A percentile compares a stretch with the other conserved stretches of the same genome.
Conservation (phyloP, 208 protist genomes). For the Dictyostelium gargantuum region DNA sequence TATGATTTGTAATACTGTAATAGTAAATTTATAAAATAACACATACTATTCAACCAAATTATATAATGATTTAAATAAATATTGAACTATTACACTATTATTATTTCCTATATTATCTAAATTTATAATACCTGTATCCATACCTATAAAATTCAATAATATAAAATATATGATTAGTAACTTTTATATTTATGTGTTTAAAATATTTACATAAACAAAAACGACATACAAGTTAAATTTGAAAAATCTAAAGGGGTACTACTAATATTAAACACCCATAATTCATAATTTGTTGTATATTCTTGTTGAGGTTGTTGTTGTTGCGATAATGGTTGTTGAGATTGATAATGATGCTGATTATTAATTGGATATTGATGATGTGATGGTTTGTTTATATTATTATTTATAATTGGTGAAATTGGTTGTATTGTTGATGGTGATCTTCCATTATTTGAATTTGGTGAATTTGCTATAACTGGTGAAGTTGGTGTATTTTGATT, state of each 20-base stretch:
- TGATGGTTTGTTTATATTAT: not conserved
- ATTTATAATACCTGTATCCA: not conserved
- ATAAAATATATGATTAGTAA: no score
- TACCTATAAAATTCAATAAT: not conserved
- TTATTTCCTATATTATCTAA: not conserved
- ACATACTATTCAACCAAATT: slow-evolving; percentile 30
- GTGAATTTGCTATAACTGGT: not conserved
- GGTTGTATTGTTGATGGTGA: not conserved
- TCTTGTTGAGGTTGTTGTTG: not conserved
- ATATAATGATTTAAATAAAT: slow-evolving; percentile 46
- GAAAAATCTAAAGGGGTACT: not conserved
- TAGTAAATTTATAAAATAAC: not conserved
- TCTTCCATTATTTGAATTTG: not conserved
- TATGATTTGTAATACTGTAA: no score
- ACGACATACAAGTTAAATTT: not conserved
- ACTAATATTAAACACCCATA: slow-evolving; percentile 46
- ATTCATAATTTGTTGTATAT: not conserved
- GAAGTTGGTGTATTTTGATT: not conserved
- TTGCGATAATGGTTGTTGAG: not conserved
- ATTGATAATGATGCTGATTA: no score
- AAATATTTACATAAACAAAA: not conserved
- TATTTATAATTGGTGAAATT: slow-evolving; percentile 7
- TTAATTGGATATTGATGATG: not conserved
- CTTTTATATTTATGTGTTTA: not conserved
- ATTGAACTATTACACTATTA: not conserved